Conservation (phyloP, 768 basidiomycete species). For the Galerina sulciceps region DNA sequence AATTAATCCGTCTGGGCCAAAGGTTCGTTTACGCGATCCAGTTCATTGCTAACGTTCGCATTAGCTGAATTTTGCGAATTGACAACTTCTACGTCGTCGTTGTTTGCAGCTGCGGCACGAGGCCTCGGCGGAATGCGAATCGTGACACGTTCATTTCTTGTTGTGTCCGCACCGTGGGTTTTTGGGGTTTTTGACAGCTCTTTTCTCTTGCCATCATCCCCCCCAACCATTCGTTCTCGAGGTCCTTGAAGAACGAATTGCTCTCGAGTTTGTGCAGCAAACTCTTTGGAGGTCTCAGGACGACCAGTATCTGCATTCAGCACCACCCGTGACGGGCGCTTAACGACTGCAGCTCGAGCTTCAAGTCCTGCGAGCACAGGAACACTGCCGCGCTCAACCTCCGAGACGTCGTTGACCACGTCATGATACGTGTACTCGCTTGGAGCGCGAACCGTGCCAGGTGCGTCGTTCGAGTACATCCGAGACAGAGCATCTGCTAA, state of each 20-base stretch:
- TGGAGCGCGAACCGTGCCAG: slow-evolving; percentile 9
- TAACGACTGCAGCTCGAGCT: background rate
- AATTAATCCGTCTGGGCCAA: slow-evolving; percentile 13
- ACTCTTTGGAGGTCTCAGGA: slow-evolving; percentile 12
- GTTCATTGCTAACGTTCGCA: background rate
- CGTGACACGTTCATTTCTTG: background rate
- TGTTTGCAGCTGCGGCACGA: background rate
- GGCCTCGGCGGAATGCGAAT: background rate
- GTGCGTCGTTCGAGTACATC: slow-evolving; percentile 17
- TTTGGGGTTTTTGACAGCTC: too few species aligned
- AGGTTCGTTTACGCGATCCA: too few species aligned
- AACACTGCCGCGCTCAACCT: background rate
- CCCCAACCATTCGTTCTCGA: background rate
- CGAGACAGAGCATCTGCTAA: slow-evolving; percentile 32
- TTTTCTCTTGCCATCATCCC: background rate
- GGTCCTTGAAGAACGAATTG: slow-evolving; percentile 7
- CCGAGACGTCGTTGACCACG: slow-evolving; percentile 13
- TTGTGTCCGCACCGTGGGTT: too few species aligned
- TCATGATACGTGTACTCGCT: slow-evolving; percentile 22
- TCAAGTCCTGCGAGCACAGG: background rate
- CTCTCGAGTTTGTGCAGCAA: slow-evolving; percentile 3
- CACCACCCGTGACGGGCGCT: background rate
- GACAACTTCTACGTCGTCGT: background rate
- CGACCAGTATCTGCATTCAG: slow-evolving; percentile 5
- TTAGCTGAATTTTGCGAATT: background rate